phyloP scores from a whole-genome alignment of 1,284 basidiomycete species.

The Farysia itapuensis region DNA sequence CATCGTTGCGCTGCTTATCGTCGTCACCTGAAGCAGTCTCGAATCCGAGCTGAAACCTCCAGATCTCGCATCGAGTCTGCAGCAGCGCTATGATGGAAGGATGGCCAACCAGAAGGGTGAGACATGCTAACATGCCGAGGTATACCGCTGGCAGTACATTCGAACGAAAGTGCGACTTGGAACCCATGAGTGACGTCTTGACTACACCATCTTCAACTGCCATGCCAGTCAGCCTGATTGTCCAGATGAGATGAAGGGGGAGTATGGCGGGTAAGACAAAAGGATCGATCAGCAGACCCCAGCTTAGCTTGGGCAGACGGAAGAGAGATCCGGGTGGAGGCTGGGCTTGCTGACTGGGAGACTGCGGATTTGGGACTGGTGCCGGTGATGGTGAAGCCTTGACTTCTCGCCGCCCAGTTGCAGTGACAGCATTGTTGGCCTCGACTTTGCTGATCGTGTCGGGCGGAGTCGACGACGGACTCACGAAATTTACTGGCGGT shows the following conservation, averaged over 20 bases:
- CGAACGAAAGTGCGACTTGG: slow-evolving; percentile 19
- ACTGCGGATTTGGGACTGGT: not conserved
- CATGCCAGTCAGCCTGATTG: slow-evolving; percentile 22
- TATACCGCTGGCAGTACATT: slow-evolving; percentile 26
- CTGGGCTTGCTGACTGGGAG: slow-evolving; percentile 6
- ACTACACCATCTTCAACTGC: slow-evolving; percentile 32
- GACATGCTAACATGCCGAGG: slow-evolving; percentile 8
- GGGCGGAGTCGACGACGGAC: not conserved
- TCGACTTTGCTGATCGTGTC: not conserved
- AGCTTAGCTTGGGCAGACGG: slow-evolving; percentile 32
- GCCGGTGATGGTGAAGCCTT: not conserved
- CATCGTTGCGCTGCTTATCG: not conserved
- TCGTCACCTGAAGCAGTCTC: too few relatives aligned
- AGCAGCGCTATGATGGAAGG: slow-evolving; percentile 5
- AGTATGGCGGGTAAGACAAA: slow-evolving; percentile 31
- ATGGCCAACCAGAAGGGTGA: slow-evolving; percentile 13
- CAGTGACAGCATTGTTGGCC: too few relatives aligned
- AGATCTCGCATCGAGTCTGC: slow-evolving; percentile 3
- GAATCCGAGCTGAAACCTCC: slow-evolving; percentile 12
- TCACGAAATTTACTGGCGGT: slow-evolving; percentile 2
- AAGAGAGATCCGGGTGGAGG: slow-evolving; percentile 34
- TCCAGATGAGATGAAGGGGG: slow-evolving; percentile 31
- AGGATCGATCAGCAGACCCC: slow-evolving; percentile 24
- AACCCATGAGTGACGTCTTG: slow-evolving; percentile 18
- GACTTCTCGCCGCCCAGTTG: too few relatives aligned